Conservation (phyloP, 257 asterid species). For the Solanum appendiculatum region DNA sequence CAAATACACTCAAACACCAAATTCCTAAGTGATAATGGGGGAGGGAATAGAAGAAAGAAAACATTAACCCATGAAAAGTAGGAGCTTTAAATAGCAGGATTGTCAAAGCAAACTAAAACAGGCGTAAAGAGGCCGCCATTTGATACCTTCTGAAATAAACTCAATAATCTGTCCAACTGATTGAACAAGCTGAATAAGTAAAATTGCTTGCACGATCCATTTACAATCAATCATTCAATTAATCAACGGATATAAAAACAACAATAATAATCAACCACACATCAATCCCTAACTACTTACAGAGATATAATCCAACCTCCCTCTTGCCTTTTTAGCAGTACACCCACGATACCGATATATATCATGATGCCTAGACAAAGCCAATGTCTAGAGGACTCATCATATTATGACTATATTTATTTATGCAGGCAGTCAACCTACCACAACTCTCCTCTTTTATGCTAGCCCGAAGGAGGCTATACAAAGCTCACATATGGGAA, state of each 20-base stretch:
- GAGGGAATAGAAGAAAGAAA: background rate
- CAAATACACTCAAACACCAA: background rate
- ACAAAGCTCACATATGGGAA: background rate
- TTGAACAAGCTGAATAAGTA: background rate
- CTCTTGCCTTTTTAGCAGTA: background rate
- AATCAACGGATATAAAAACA: background rate
- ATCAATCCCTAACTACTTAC: background rate
- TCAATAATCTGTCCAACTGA: background rate
- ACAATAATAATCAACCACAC: background rate
- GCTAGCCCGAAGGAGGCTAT: background rate
- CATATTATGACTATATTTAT: background rate
- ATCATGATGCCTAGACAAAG: background rate
- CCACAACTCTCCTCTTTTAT: background rate
- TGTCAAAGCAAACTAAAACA: background rate
- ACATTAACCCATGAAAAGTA: background rate
- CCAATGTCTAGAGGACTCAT: background rate
- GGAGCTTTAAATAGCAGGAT: background rate
- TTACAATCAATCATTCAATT: background rate
- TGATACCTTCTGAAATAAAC: background rate
- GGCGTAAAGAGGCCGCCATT: background rate
- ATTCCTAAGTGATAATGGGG: background rate
- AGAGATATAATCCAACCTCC: background rate
- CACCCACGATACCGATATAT: background rate
- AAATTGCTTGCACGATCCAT: background rate
- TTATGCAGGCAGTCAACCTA: background rate